Conservation (phyloP, 2,329 filamentous ascomycete genomes). For the Zymoseptoria passerinii region DNA sequence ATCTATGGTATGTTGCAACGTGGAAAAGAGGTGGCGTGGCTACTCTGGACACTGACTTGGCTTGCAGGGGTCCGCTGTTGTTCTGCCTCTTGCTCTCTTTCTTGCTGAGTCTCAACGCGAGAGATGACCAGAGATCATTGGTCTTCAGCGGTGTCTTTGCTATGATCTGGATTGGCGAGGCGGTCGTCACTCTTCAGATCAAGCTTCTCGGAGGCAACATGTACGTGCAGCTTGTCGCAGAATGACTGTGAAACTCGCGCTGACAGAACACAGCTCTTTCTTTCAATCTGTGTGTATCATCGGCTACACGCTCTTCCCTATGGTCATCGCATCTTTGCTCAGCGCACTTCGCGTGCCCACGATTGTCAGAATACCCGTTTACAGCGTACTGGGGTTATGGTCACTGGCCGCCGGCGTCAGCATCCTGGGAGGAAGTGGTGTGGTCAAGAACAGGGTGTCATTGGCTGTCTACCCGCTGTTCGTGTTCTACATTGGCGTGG, state of each 20-base stretch:
- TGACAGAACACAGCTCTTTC: slow-evolving; percentile 63
- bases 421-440: slow-evolving; percentile 89
- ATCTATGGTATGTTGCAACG: slow-evolving; percentile 60
- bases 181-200: slow-evolving; percentile 95
- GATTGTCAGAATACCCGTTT: slow-evolving; percentile 81
- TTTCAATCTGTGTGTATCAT: slow-evolving; percentile 97
- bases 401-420: slow-evolving; percentile 91
- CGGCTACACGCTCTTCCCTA: slow-evolving; percentile 93
- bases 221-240: slow-evolving; percentile 49
- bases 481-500: slow-evolving; percentile 88
- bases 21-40: not conserved
- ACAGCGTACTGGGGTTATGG: slow-evolving; percentile 81
- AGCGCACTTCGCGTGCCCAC: slow-evolving; percentile 73
- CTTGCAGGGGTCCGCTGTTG: slow-evolving; percentile 71
- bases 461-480: slow-evolving; percentile 92
- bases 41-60: slow-evolving; percentile 15
- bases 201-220: slow-evolving; percentile 94
- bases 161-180: slow-evolving; percentile 93
- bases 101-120: slow-evolving; percentile 75
- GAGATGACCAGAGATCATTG: slow-evolving; percentile 69
- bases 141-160: slow-evolving; percentile 97
- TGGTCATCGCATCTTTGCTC: slow-evolving; percentile 85
- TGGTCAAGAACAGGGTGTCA: slow-evolving; percentile 87
- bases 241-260: slow-evolving; percentile 10
- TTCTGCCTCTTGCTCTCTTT: slow-evolving; percentile 86